These are phyloP conservation scores for Salvia sclarea DNA, from an alignment of 305 asterid species.

Conservation along the genomic window DNA sequence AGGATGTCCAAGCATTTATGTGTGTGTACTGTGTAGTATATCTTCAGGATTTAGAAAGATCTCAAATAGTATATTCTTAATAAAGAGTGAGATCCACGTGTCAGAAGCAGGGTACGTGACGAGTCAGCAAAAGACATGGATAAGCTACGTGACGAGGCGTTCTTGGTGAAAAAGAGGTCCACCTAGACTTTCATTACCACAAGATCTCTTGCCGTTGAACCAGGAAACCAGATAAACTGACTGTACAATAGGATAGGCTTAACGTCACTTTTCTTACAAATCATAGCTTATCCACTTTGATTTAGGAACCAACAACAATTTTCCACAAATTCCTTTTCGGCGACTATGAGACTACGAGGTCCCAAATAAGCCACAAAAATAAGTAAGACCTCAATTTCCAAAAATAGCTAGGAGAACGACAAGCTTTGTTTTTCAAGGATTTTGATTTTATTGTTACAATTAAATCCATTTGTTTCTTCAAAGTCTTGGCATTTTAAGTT, in stretches of 20 bases:
- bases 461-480: too few relatives aligned
- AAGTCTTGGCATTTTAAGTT: too few relatives aligned
- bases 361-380: slow-evolving; percentile 5
- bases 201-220: slow-evolving; percentile 39
- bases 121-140: slow-evolving; percentile 41
- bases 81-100: slow-evolving; percentile 30
- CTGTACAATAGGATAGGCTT: slow-evolving; percentile 47
- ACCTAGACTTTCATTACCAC: slow-evolving; percentile 30
- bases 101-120: slow-evolving; percentile 23
- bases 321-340: slow-evolving; percentile 3
- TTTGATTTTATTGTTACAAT: too few relatives aligned
- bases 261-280: slow-evolving; percentile 31
- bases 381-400: too few relatives aligned
- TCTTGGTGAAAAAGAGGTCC: slow-evolving; percentile 49
- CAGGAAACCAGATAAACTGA: slow-evolving; percentile 44
- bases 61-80: not conserved
- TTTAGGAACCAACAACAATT: not conserved
- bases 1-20: slow-evolving; percentile 2
- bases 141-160: slow-evolving; percentile 48
- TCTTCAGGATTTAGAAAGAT: not conserved
- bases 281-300: slow-evolving; percentile 33
- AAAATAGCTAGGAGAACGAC: too few relatives aligned
- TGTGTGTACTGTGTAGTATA: too few relatives aligned
- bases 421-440: too few relatives aligned
- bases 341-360: not conserved